A percentile compares a stretch with the other conserved stretches of the same genome.
Conservation (phyloP, 768 basidiomycete species). For the Lactarius trivialis region DNA sequence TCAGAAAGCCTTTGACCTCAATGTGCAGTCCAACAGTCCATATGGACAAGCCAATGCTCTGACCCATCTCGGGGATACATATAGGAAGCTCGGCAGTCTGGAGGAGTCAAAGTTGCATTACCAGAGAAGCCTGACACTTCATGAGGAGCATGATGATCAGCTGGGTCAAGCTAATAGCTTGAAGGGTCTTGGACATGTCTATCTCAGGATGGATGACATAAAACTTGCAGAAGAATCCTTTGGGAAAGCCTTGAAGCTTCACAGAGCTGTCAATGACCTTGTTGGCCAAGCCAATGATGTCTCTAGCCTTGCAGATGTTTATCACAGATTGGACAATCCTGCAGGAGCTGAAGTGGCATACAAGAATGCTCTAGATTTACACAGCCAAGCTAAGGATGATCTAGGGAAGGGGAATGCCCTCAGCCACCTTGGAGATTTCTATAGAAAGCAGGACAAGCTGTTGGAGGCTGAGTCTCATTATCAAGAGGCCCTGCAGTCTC, state of each 20-base stretch:
- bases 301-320: slow-evolving; percentile 10
- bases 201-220: slow-evolving; percentile 10
- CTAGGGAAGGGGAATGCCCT: slow-evolving; percentile 17
- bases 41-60: slow-evolving; percentile 20
- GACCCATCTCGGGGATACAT: slow-evolving; percentile 15
- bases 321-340: slow-evolving; percentile 8
- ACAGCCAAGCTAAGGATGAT: slow-evolving; percentile 7
- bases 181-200: slow-evolving; percentile 13
- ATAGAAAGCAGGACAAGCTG: slow-evolving; percentile 14
- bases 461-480: slow-evolving; percentile 8
- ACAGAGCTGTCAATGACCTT: slow-evolving; percentile 11
- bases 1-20: slow-evolving; percentile 6
- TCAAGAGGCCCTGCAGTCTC: not conserved
- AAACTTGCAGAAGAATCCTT: slow-evolving; percentile 4
- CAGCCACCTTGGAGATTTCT: slow-evolving; percentile 15
- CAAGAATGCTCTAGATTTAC: slow-evolving; percentile 3
- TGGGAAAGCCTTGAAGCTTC: slow-evolving; percentile 3
- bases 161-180: slow-evolving; percentile 17
- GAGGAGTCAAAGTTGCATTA: slow-evolving; percentile 3
- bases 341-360: slow-evolving; percentile 7
- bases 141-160: not conserved
- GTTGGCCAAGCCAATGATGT: slow-evolving; percentile 18
- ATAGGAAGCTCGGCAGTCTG: slow-evolving; percentile 10
- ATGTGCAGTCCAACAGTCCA: not conserved
- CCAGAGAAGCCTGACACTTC: not conserved